Conservation (phyloP, 306 rosid genomes). For the Corylus avellana region DNA sequence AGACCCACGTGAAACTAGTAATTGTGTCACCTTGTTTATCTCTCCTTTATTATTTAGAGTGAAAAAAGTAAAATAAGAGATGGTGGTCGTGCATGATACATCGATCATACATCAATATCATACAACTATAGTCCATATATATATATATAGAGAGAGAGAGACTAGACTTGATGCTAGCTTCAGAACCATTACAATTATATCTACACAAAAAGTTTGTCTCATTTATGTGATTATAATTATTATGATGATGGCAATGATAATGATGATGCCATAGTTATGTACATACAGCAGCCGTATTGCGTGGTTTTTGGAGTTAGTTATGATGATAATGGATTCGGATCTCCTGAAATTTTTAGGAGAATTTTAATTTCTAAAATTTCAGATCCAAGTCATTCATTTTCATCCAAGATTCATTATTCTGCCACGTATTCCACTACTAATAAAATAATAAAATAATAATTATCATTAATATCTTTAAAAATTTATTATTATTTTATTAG, state of each 20-base stretch:
- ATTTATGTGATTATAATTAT: not conserved
- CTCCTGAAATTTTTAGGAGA: too few relatives aligned
- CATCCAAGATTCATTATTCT: too few relatives aligned
- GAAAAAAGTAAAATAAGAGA: not conserved
- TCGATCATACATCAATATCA: too few relatives aligned
- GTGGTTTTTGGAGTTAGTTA: constrained; percentile 10
- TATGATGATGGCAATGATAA: constrained; percentile 2
- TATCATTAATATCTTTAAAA: too few relatives aligned
- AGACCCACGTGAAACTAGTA: constrained; percentile 20
- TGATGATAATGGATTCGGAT: too few relatives aligned
- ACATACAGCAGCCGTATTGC: not conserved
- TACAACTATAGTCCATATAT: too few relatives aligned
- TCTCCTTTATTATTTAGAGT: not conserved
- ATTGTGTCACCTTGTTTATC: not conserved
- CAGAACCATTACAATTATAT: not conserved
- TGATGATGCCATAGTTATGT: not conserved
- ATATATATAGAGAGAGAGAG: too few relatives aligned
- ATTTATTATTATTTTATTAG: too few relatives aligned
- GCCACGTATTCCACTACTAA: too few relatives aligned
- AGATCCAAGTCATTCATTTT: too few relatives aligned
- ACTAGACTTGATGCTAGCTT: not conserved
- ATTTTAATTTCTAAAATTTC: too few relatives aligned
- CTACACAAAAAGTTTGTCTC: constrained; percentile 15
- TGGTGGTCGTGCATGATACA: not conserved
- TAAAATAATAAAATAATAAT: too few relatives aligned